These are phyloP conservation scores for Musa schizocarpa DNA, from an alignment of 176 grass and related monocot species.

Conservation along the genomic window DNA sequence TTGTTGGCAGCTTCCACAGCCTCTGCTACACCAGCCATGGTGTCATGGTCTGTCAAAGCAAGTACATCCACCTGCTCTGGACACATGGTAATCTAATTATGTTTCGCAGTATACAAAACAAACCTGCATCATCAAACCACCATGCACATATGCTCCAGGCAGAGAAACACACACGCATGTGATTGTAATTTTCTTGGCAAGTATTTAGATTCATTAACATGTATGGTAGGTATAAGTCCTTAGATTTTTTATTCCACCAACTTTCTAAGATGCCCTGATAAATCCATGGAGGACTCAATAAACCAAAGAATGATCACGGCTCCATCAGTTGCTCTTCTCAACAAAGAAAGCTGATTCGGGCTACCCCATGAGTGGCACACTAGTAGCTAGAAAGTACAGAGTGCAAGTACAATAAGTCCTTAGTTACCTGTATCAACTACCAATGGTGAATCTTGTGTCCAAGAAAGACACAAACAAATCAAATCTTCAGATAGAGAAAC, in stretches of 20 bases:
- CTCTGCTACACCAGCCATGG: slow-evolving; percentile 54
- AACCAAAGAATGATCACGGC: too few relatives aligned
- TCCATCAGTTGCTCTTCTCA: background rate
- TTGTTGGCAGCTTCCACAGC: slow-evolving; percentile 41
- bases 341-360: background rate
- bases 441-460: background rate
- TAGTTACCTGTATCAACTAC: background rate
- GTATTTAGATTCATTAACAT: too few relatives aligned
- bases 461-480: background rate
- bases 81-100: slow-evolving; percentile 21
- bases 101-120: background rate
- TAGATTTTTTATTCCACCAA: too few relatives aligned
- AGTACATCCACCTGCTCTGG: slow-evolving; percentile 73
- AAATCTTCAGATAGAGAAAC: background rate
- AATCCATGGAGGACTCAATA: too few relatives aligned
- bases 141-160: background rate
- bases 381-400: background rate
- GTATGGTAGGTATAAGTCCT: too few relatives aligned
- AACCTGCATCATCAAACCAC: background rate
- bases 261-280: too few relatives aligned
- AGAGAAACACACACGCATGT: background rate
- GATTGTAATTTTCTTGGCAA: too few relatives aligned
- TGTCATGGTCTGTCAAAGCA: slow-evolving; percentile 77
- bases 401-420: background rate
- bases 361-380: background rate